Conservation (phyloP, 108 stramenopile species). For the Skeletonema grethae region DNA sequence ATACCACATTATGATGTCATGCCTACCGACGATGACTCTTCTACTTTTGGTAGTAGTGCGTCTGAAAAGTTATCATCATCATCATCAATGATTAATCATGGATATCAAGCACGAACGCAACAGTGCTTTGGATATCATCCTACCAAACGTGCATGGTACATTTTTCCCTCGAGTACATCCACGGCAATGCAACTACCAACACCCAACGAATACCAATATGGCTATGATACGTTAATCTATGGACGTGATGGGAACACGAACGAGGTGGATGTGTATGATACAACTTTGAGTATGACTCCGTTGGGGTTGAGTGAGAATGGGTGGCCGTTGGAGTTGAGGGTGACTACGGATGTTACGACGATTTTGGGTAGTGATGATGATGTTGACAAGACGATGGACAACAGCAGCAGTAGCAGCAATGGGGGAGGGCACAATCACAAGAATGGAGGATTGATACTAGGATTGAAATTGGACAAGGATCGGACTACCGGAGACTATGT, state of each 20-base stretch:
- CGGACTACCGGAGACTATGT: neutral
- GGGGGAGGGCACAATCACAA: too few relatives aligned
- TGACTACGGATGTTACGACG: neutral
- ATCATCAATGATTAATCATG: neutral
- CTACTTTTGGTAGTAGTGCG: too few relatives aligned
- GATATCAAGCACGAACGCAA: neutral
- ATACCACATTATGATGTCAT: neutral
- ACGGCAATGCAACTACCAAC: neutral
- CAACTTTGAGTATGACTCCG: neutral
- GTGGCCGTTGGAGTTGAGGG: neutral
- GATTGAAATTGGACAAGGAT: neutral
- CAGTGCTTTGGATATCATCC: neutral
- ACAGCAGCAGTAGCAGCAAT: too few relatives aligned
- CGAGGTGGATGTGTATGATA: constrained; percentile 1
- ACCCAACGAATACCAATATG: neutral
- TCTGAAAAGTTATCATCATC: neutral
- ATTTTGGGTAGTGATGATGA: neutral
- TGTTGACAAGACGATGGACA: too few relatives aligned
- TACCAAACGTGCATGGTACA: neutral
- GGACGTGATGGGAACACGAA: neutral
- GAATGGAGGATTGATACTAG: neutral
- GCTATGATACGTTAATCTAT: neutral
- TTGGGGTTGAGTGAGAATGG: neutral
- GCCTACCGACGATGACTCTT: neutral
- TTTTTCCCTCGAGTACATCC: neutral